Evolutionary conservation across 2,329 filamentous ascomycete species (phyloP).

Genomic region (Dothideomycetes sp.): DNA sequence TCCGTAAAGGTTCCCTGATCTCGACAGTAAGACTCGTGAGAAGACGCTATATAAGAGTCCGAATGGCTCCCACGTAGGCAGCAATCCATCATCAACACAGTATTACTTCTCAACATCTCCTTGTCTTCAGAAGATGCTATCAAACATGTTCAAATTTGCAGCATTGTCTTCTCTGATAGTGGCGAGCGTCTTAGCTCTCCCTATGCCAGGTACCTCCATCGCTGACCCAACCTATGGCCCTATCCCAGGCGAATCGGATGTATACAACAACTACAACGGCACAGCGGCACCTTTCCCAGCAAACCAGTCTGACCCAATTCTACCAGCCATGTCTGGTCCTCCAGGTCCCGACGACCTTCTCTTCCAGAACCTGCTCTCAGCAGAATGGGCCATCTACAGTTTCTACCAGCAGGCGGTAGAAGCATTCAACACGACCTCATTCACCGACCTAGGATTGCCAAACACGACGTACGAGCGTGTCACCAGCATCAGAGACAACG

Average conservation of each 20-base stretch:
- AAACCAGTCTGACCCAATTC: constrained; percentile 23
- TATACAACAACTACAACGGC: constrained; percentile 25
- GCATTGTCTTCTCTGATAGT: too few species aligned
- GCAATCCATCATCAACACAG: too few species aligned
- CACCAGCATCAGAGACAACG: constrained; percentile 33
- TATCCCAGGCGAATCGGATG: constrained; percentile 15
- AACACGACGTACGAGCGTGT: constrained; percentile 30
- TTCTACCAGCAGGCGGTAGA: constrained; percentile 35
- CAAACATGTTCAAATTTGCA: too few species aligned
- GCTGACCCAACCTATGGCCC: constrained; percentile 20
- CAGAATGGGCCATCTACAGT: constrained; percentile 34
- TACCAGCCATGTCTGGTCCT: constrained; percentile 18
- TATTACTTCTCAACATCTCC: too few species aligned
- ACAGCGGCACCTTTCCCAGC: constrained; percentile 26
- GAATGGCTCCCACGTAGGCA: too few species aligned
- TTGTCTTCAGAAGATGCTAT: too few species aligned
- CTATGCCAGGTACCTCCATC: constrained; percentile 2
- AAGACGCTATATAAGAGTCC: too few species aligned
- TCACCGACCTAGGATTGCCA: constrained; percentile 24
- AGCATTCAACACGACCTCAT: constrained; percentile 25
- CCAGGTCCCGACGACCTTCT: constrained; percentile 30
- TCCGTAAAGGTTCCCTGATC: too few species aligned
- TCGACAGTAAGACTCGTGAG: too few species aligned
- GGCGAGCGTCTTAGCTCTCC: too few species aligned
- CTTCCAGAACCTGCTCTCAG: constrained; percentile 33